These are phyloP conservation scores for Calycina herbarum DNA, from an alignment of 2,329 filamentous ascomycete species.

Conservation along the genomic window DNA sequence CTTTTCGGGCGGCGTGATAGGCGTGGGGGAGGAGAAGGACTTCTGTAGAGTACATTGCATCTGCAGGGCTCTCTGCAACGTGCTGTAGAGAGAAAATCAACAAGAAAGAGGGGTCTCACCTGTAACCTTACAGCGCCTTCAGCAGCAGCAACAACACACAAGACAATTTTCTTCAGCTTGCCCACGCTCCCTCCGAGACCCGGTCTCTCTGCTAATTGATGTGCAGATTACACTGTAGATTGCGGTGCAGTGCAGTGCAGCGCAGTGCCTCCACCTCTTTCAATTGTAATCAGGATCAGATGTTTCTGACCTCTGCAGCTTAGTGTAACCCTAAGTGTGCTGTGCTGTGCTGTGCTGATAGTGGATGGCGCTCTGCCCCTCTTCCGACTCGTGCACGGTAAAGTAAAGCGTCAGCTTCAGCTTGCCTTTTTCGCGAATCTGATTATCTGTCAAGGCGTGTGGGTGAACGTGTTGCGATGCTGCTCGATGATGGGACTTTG, in stretches of 20 bases:
- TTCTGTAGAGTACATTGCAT: not conserved
- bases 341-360: not conserved
- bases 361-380: not conserved
- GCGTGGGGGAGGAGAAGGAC: not conserved
- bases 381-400: not conserved
- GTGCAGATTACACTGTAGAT: not conserved
- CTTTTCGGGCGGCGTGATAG: slow-evolving; percentile 2
- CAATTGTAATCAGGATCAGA: not conserved
- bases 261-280: too few relatives aligned
- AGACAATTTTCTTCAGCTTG: not conserved
- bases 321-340: too few relatives aligned
- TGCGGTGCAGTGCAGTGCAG: too few relatives aligned
- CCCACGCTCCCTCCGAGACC: not conserved
- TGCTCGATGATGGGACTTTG: not conserved
- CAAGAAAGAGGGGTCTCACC: not conserved
- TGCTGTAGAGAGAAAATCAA: not conserved
- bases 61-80: not conserved
- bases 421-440: not conserved
- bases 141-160: not conserved
- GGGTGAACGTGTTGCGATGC: not conserved
- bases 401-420: not conserved
- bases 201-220: not conserved
- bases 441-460: not conserved
- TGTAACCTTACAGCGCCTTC: not conserved
- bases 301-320: not conserved